Evolutionary conservation across 352 stramenopile genomes (phyloP), one percentile per base, ranked within the genome.

Genomic region (Phytopythium vexans): DNA sequence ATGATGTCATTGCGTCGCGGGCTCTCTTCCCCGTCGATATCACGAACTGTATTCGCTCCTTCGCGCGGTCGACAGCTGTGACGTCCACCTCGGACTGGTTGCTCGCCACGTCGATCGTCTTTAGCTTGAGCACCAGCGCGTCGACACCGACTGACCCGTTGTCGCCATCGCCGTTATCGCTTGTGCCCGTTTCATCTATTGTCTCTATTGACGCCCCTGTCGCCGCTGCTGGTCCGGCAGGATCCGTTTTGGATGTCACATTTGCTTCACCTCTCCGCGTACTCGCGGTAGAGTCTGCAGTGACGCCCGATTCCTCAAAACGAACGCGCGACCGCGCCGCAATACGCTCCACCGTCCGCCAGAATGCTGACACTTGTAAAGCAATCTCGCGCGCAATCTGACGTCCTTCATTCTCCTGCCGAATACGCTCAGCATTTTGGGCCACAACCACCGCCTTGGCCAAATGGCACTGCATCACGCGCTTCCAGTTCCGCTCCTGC

Each of bases 401-500:
- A 34, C 80, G 67, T 37, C 74, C 77, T 27, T 89, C 74, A 46
- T 77, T 62, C 52, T 95, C 85, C 27, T 78, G 73, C 12, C 76
- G 78, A 8, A 88, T 60, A 52, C 62, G 75, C 52, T 92, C 82
- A 8, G 74, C 73, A 56, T 90, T 90, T 55, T 78, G 68, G 6
- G 79, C 78, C n/a, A 74, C 58, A 35, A 88, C 73, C 10, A 85
- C 75, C 51, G 91, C 74, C 31, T 68, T 68, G 15, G 77, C 82
- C 9, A 93, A 35, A 36, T 82, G 85, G 15, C 62, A 74, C 50
- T 89, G 82, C 41, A 83, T 52, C 34, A 82, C 79, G 10, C 70
- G 72, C 44, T 98, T 98, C 94, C 95, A 99, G 64, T 98, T 98
- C 5, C 95, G 77, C 66, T 99, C 96, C 65, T 98, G 88, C 33